These are phyloP conservation scores for Niebla homalea DNA, from an alignment of 495 filamentous ascomycete species.

Conservation along the genomic window DNA sequence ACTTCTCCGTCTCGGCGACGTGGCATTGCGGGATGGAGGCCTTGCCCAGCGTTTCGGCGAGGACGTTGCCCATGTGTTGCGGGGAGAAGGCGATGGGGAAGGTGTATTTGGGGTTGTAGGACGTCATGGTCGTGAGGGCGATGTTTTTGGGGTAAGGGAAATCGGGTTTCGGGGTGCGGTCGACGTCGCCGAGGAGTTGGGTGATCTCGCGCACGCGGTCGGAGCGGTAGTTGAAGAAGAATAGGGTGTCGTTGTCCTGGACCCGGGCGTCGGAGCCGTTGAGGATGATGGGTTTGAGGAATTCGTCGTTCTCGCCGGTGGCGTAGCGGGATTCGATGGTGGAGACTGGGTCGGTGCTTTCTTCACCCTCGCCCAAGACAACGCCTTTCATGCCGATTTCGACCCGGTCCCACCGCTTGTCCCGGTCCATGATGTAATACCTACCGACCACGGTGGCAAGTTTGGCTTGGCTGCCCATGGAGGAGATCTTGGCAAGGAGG, in stretches of 20 bases:
- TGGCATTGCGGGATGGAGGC: conserved; percentile 83
- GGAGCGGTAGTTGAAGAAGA: conserved; percentile 99
- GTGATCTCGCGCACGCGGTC: conserved; percentile 96
- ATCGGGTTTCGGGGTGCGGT: conserved; percentile 77
- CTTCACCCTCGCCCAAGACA: conserved; percentile 72
- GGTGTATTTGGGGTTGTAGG: conserved; percentile 91
- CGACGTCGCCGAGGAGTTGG: conserved; percentile 80
- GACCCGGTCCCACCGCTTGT: conserved; percentile 96
- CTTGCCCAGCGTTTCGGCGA: conserved; percentile 83
- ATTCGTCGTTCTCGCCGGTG: conserved; percentile 86
- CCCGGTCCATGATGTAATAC: conserved; percentile 98
- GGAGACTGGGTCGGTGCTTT: conserved; percentile 67
- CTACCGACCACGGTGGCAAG: conserved; percentile 90
- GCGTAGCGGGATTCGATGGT: conserved; percentile 80
- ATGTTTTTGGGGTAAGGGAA: conserved; percentile 92
- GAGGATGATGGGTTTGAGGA: conserved; percentile 94
- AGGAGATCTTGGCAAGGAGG: conserved; percentile 60
- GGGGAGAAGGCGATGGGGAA: conserved; percentile 90
- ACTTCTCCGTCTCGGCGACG: conserved; percentile 97
- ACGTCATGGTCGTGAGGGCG: conserved; percentile 91
- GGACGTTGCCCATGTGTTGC: conserved; percentile 89
- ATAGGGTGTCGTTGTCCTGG: conserved; percentile 83
- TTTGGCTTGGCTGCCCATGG: conserved; percentile 64
- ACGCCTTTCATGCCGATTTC: conserved; percentile 81
- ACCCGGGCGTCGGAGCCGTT: conserved; percentile 73